These are phyloP conservation scores for Dalbergia cultrata DNA, from an alignment of 306 rosid species.

Conservation along the genomic window DNA sequence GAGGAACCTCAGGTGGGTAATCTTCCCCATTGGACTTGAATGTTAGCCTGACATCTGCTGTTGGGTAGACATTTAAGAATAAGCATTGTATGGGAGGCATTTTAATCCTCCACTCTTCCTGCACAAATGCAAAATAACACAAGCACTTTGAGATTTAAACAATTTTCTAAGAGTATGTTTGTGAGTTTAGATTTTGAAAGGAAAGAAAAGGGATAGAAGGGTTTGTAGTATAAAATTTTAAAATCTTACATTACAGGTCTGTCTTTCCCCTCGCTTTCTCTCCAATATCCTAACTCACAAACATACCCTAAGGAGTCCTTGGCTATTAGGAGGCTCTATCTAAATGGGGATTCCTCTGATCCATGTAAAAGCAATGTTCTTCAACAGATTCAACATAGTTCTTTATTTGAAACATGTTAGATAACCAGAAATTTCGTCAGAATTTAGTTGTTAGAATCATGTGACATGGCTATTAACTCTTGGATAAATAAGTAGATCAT, in stretches of 20 bases:
- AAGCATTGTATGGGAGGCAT: slow-evolving; percentile 52
- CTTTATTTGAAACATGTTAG: not conserved
- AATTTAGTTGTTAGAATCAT: too few relatives aligned
- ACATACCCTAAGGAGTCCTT: too few relatives aligned
- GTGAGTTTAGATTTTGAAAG: too few relatives aligned
- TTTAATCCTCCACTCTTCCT: slow-evolving; percentile 67
- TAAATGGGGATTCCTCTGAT: not conserved
- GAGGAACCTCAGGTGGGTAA: slow-evolving; percentile 62
- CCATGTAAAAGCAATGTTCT: not conserved
- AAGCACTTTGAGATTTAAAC: slow-evolving; percentile 10
- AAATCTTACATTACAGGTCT: too few relatives aligned
- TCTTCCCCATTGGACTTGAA: slow-evolving; percentile 62
- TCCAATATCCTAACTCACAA: too few relatives aligned
- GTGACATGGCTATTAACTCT: too few relatives aligned
- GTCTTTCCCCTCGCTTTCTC: too few relatives aligned
- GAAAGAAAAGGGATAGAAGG: too few relatives aligned
- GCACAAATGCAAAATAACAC: slow-evolving; percentile 14
- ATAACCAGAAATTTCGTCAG: too few relatives aligned
- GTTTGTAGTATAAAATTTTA: too few relatives aligned
- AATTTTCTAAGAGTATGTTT: too few relatives aligned
- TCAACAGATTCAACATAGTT: not conserved
- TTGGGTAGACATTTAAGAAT: slow-evolving; percentile 50
- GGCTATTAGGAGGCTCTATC: too few relatives aligned
- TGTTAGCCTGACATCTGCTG: slow-evolving; percentile 45
- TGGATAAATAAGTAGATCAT: not conserved